Evolutionary conservation across 495 filamentous ascomycete genomes (phyloP).

Genomic region (Cercophora samala): DNA sequence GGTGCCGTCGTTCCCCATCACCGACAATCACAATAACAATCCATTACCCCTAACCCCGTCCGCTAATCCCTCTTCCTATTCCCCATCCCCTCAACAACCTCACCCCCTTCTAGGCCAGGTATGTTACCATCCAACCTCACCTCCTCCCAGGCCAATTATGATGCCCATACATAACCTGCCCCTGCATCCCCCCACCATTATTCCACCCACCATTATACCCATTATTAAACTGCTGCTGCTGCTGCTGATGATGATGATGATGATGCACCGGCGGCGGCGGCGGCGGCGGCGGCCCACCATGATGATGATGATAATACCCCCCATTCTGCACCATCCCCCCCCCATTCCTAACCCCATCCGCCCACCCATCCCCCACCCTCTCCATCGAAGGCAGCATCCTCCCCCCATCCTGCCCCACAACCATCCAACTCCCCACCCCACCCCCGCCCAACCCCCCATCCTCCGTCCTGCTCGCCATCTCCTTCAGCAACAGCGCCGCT

Average conservation of each 20-base stretch:
- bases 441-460: slow-evolving; percentile 27
- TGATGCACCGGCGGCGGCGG: neutral
- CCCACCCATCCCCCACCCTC: neutral
- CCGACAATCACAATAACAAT: no score
- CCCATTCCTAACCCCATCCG: neutral
- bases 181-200: neutral
- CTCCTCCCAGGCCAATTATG: neutral
- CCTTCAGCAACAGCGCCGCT: slow-evolving; percentile 37
- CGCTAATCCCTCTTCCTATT: neutral
- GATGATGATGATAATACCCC: neutral
- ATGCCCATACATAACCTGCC: neutral
- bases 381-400: neutral
- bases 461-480: slow-evolving; percentile 43
- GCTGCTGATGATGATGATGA: neutral
- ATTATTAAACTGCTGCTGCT: no score
- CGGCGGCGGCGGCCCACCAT: neutral
- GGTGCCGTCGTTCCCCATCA: no score
- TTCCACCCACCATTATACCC: no score
- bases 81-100: neutral
- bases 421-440: neutral
- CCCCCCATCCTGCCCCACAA: neutral
- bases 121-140: neutral
- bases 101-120: neutral
- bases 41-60: no score
- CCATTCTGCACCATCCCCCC: neutral